These are phyloP conservation scores for Sclerotiophoma versabilis DNA, from an alignment of 2,329 filamentous ascomycete species.

Conservation along the genomic window DNA sequence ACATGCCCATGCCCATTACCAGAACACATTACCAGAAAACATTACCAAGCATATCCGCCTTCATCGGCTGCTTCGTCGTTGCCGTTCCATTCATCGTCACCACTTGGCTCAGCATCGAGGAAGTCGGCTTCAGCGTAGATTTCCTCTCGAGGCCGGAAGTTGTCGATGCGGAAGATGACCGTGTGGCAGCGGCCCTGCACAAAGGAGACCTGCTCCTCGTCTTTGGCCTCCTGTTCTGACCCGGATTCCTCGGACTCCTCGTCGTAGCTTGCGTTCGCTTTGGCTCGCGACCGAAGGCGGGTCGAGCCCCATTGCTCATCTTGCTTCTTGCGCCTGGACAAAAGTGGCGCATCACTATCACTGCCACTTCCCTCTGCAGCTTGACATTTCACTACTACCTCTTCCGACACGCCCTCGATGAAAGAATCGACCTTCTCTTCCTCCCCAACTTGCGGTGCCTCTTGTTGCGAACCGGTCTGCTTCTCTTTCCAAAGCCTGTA, in stretches of 20 bases:
- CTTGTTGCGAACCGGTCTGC: neutral
- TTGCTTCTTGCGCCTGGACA: slow-evolving; percentile 23
- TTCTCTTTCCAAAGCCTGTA: slow-evolving; percentile 51
- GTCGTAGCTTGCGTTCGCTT: slow-evolving; percentile 36
- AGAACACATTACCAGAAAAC: slow-evolving; percentile 17
- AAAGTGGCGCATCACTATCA: slow-evolving; percentile 41
- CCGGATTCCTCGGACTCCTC: slow-evolving; percentile 40
- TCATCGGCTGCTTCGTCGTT: slow-evolving; percentile 58
- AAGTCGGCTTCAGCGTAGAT: slow-evolving; percentile 78
- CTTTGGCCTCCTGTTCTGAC: slow-evolving; percentile 21
- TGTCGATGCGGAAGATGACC: slow-evolving; percentile 77
- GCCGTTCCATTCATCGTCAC: slow-evolving; percentile 65
- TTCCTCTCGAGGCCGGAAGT: slow-evolving; percentile 73
- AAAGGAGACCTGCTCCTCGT: slow-evolving; percentile 40
- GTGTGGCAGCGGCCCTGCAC: slow-evolving; percentile 74
- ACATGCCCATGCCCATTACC: neutral
- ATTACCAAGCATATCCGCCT: slow-evolving; percentile 43
- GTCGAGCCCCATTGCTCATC: slow-evolving; percentile 40
- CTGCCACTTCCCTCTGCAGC: slow-evolving; percentile 29
- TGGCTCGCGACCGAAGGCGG: slow-evolving; percentile 41
- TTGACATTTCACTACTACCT: slow-evolving; percentile 1
- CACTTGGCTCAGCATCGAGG: slow-evolving; percentile 66
- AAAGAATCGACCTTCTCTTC: slow-evolving; percentile 37
- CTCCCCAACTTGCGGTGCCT: neutral
- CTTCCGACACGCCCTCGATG: slow-evolving; percentile 28